Base-by-base conservation (phyloP, 805 yeast species). In the Lipomyces starkeyi region DNA sequence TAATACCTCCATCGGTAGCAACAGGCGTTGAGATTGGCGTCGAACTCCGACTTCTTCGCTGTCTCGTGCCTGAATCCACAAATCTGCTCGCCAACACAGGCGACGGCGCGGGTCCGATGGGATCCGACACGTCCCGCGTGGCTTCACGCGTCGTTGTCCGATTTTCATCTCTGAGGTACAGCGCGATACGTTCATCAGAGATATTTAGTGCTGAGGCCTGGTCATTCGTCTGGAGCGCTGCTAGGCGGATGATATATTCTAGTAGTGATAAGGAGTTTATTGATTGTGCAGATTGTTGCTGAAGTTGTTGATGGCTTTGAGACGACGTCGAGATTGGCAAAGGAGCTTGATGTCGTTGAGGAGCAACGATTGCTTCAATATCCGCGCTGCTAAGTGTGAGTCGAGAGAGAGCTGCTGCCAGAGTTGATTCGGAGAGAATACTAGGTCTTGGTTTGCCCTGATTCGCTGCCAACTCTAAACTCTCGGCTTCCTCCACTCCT, bases 141-240 rank as follows among this genome's bases (percentile, higher is more conserved):
- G 25, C 56, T n/a, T 49, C 66, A 7, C 63, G 61, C n/a, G 66
- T 57, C 8, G 70, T 53, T 37, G 60, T 59, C n/a, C 73, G 62
- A 65, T 78, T 78, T 66, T 88, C 91, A 71, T 90, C 91, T 58
- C 85, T 82, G 22, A 90, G 77, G 71, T 88, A 90, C 1, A 88
- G 73, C 2, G 87, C 78, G 11, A 90, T 78, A 43, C 88, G 82
- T 75, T 90, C 94, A 74, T 91, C 95, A n/a, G 84, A 83, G 9
- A 87, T 84, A 7, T 84, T 79, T 8, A 86, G 74, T 2, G 89
- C 77, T 1, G 88, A 81, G 32, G 76, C 78, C 68, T 85, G 87
- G 72, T 89, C 93, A 67, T 80, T 85, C 13, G 84, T 80, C 74
- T 90, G 93, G 17, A 90, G 77, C 0, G 88, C 85, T 14, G 85